Evolutionary conservation across 805 yeast species (phyloP), one percentile per base, ranked within the genome.

Genomic region (Ogataea paraovalis): DNA sequence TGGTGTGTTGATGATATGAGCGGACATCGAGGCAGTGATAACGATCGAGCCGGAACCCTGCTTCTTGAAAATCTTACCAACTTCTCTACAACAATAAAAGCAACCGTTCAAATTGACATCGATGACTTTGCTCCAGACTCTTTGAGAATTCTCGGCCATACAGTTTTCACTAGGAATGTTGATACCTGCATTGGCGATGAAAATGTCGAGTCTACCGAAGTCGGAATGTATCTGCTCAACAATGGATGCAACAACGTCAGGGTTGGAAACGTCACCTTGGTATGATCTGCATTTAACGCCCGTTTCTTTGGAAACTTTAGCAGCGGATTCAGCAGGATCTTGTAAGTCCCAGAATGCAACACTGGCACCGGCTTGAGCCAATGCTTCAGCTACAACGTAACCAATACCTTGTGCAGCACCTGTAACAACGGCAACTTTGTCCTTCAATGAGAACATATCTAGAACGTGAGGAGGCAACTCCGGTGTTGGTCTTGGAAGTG

Each of bases 11-110:
- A 74, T 77, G 52, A 77, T 76, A 62, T 74, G 79, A 8, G 74
- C 80, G 12, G 79, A 73, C 80, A 76, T 76, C 19, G 80, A 75
- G 3, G 79, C 81, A 14, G 82, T 77, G 64, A 75, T 71, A 47
- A 77, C 69, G 51, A 77, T 62, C 6, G 79, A 74, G 23, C 82
- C 82, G 39, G 59, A 62, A 28, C 77, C 75, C 54, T 74, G 69
- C 46, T 67, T 60, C 55, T 70, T 68, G 67, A 76, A 76, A 27
- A 76, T 61, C 47, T 61, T 65, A 28, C 82, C 82, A 23, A 73
- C 73, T 43, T 68, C 69, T 57, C 74, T 75, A 44, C 79, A 72
- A 61, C 80, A 76, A 57, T 73, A 71, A 61, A 73, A 76, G 39
- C 74, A 74, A 21, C 77, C 79, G 52, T 72, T 68, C 48, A 76